Conservation (phyloP, 352 stramenopile genomes). For the Phytopythium sindhum region DNA sequence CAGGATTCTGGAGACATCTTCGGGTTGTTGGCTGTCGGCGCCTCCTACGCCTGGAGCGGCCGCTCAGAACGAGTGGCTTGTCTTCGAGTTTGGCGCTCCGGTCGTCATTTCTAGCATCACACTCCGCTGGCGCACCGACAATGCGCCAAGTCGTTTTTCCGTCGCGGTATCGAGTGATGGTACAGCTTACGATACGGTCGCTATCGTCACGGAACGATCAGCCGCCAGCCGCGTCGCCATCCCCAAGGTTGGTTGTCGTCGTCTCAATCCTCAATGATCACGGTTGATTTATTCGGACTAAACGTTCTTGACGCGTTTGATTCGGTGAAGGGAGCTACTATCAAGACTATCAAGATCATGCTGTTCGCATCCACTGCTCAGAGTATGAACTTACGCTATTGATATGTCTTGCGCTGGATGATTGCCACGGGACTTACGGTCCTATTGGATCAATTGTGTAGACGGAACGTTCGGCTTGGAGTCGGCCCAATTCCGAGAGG, state of each 20-base stretch:
- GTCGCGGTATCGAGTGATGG: conserved; percentile 45
- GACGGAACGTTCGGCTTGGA: conserved; percentile 46
- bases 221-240: conserved; percentile 34
- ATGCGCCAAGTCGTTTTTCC: conserved; percentile 37
- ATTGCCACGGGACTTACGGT: neutral
- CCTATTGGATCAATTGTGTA: conserved; percentile 7
- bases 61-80: conserved; percentile 42
- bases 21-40: conserved; percentile 44
- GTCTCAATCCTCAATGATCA: neutral
- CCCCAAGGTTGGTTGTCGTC: conserved; percentile 31
- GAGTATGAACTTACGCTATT: conserved; percentile 17
- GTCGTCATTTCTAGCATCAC: conserved; percentile 44
- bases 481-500: conserved; percentile 52
- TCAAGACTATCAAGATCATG: conserved; percentile 46
- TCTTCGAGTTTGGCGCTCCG: conserved; percentile 42
- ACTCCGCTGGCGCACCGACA: conserved; percentile 43
- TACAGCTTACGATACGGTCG: conserved; percentile 41
- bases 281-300: neutral
- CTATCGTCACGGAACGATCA: conserved; percentile 31
- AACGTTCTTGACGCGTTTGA: neutral
- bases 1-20: conserved; percentile 38
- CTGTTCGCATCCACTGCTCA: conserved; percentile 25
- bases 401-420: neutral
- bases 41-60: conserved; percentile 14
- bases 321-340: conserved; percentile 19